Base-by-base conservation (phyloP, 2,329 filamentous ascomycete species). In the Hortaea sp. region DNA sequence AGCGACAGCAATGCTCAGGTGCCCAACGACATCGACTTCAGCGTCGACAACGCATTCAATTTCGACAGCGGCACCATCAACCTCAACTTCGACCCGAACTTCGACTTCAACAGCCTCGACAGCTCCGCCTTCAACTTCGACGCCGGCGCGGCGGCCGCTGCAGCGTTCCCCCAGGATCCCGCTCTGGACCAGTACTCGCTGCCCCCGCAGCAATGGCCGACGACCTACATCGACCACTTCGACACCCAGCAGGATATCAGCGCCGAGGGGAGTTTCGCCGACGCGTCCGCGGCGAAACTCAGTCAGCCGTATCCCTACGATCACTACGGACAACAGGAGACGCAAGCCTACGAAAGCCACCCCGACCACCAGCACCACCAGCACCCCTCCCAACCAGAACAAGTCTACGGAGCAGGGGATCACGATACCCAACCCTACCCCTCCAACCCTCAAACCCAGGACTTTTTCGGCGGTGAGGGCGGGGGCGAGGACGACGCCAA, bases 1-100 rank as follows among this genome's bases (percentile, higher is more conserved):
- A 54, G 50, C 35, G 49, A 55, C 11, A 48, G 43, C 39, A 49
- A 29, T 39, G 41, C 45, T 39, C 46, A 13, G 29, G 51, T 46
- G 27, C 52, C 48, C 11, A 50, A 46, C 41, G 48, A 48, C 32
- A 43, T 48, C 12, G 51, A 55, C 40, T 47, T 54, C 6, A 44
- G 45, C 5, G 39, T 62, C 29, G 53, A 61, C 13, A 67, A 67
- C 45, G 57, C 59, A 9, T 65, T 69, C 50, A 66, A 70, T 51
- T 69, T 70, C 57, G 56, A 52, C 13, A 62, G 58, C 42, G 64
- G 65, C 9, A 63, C 65, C 35, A 67, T 71, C 46, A 61, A 63
- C 44, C 62, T 69, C 39, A 60, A 61, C 9, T 67, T 69, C 43
- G 65, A 69, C 44, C 51, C 52, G 5, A 50, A 43, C 37, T 49